A percentile compares a stretch with the other conserved stretches of the same genome.
These are phyloP conservation scores for Sherardia arvensis DNA, from an alignment of 257 asterid species.

Conservation along the genomic window DNA sequence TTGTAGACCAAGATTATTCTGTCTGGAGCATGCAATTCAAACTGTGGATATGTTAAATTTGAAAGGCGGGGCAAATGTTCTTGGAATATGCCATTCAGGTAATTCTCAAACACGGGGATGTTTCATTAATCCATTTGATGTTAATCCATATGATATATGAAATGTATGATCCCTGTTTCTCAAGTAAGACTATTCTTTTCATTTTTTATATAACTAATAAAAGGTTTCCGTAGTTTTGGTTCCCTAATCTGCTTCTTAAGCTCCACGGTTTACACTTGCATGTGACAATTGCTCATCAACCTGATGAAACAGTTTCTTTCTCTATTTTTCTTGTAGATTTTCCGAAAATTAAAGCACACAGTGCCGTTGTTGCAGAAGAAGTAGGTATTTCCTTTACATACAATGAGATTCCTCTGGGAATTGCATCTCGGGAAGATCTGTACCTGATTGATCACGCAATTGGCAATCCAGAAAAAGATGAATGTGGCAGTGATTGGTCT, in stretches of 20 bases:
- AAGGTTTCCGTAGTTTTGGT: neutral
- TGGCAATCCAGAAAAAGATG: conserved; percentile 44
- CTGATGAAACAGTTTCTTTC: neutral
- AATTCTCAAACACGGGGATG: conserved; percentile 2
- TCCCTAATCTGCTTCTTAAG: neutral
- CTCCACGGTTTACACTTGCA: neutral
- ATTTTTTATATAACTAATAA: neutral
- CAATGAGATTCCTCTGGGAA: conserved; percentile 43
- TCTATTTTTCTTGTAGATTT: conserved; percentile 42
- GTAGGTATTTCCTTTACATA: conserved; percentile 40
- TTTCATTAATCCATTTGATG: conserved; percentile 8
- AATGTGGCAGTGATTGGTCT: conserved; percentile 66
- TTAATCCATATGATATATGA: neutral
- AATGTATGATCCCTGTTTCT: neutral
- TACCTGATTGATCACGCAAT: conserved; percentile 63
- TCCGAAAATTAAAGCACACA: conserved; percentile 74
- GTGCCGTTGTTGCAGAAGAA: conserved; percentile 69
- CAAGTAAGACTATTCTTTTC: neutral
- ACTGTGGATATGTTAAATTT: conserved; percentile 54
- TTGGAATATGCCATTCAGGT: conserved; percentile 98
- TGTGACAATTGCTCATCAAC: neutral
- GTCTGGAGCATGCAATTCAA: conserved; percentile 92
- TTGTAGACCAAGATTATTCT: conserved; percentile 65
- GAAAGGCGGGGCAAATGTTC: conserved; percentile 83
- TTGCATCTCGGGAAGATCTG: conserved; percentile 61